Evolutionary conservation across 1,284 basidiomycete genomes (phyloP).

Genomic region (Testicularia cyperi): DNA sequence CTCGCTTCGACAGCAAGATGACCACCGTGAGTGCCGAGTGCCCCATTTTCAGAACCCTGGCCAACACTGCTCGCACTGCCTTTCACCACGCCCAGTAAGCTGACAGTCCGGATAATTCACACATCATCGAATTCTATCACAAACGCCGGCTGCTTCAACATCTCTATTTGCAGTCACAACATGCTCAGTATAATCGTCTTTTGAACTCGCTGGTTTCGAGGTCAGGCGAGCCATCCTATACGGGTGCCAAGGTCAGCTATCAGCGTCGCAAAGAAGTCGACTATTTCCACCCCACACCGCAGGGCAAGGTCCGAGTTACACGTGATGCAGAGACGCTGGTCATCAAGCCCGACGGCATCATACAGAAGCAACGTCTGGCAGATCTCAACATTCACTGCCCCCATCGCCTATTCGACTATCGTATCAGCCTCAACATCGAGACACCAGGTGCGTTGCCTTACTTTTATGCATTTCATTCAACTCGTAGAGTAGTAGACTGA

Average conservation of each 20-base stretch:
- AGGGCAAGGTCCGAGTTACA: slow-evolving; percentile 76
- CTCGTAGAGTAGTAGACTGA: too few species aligned
- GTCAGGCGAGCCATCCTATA: slow-evolving; percentile 60
- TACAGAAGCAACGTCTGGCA: slow-evolving; percentile 79
- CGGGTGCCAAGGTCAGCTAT: slow-evolving; percentile 70
- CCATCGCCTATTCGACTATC: slow-evolving; percentile 80
- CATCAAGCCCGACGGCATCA: slow-evolving; percentile 63
- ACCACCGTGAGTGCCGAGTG: slow-evolving; percentile 71
- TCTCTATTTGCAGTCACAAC: slow-evolving; percentile 74
- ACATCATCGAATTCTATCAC: too few species aligned
- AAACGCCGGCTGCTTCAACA: too few species aligned
- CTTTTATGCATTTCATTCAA: too few species aligned
- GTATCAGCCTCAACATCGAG: slow-evolving; percentile 87
- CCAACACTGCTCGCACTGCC: too few species aligned
- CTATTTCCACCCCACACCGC: slow-evolving; percentile 69
- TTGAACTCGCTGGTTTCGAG: slow-evolving; percentile 70
- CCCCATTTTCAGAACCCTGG: too few species aligned
- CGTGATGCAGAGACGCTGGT: slow-evolving; percentile 73
- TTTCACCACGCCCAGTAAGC: too few species aligned
- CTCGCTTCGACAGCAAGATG: slow-evolving; percentile 87
- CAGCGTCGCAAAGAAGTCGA: slow-evolving; percentile 78
- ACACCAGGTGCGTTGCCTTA: slow-evolving; percentile 18
- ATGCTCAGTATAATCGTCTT: slow-evolving; percentile 79
- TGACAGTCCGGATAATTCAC: too few species aligned
- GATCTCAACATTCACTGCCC: slow-evolving; percentile 86